Evolutionary conservation across 257 asterid species (phyloP).

Genomic region (Salvia hispanica): DNA sequence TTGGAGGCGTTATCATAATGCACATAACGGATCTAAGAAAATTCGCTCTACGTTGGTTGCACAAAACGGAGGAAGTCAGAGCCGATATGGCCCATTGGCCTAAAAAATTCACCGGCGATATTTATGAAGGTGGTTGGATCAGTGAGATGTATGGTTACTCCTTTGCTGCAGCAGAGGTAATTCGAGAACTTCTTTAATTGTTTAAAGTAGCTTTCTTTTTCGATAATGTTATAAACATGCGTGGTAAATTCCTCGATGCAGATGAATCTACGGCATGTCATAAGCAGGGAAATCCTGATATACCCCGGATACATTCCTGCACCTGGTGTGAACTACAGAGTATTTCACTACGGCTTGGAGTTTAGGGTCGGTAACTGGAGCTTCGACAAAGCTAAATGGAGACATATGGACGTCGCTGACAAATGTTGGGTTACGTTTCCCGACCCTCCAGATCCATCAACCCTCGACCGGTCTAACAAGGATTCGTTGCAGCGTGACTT

Average conservation of each 20-base stretch:
- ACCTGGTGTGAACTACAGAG: constrained; percentile 73
- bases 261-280: constrained; percentile 75
- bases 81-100: constrained; percentile 90
- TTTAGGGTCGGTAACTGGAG: constrained; percentile 85
- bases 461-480: constrained; percentile 58
- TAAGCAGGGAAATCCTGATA: constrained; percentile 72
- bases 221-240: not conserved
- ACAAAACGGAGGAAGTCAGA: constrained; percentile 95
- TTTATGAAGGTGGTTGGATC: constrained; percentile 96
- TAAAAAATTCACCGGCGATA: constrained; percentile 79
- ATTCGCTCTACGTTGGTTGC: constrained; percentile 87
- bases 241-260: constrained; percentile 39
- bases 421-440: constrained; percentile 87
- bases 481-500: constrained; percentile 66
- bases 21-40: constrained; percentile 72
- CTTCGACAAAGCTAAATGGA: constrained; percentile 93
- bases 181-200: not conserved
- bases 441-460: constrained; percentile 69
- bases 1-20: constrained; percentile 95
- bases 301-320: constrained; percentile 87
- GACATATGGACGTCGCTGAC: constrained; percentile 64
- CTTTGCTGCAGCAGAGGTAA: constrained; percentile 97
- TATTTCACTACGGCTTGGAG: constrained; percentile 88
- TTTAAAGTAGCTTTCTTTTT: not conserved
- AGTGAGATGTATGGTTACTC: constrained; percentile 99